phyloP scores from a whole-genome alignment of 192 early-diverging fungal genomes.

The Backusella macrospora region DNA sequence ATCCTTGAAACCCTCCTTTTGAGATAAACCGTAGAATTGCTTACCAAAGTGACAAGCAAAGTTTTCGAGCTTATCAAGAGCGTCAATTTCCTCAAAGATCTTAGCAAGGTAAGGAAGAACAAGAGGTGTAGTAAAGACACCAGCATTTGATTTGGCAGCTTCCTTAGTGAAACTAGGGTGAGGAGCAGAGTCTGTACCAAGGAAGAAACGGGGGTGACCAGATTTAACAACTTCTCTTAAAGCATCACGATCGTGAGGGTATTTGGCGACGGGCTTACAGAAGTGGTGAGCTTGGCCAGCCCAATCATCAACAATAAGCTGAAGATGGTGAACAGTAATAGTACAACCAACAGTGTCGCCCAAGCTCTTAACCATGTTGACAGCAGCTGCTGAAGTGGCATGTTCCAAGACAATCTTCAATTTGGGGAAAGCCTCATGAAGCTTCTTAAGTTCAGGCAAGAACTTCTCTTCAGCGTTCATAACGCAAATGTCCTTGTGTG shows the following conservation, averaged over 20 bases:
- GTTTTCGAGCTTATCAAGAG: slow-evolving; percentile 74
- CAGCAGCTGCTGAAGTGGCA: slow-evolving; percentile 92
- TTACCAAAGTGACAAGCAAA: slow-evolving; percentile 90
- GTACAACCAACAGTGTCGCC: slow-evolving; percentile 92
- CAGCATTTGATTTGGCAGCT: slow-evolving; percentile 77
- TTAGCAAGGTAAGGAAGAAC: slow-evolving; percentile 85
- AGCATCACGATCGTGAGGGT: slow-evolving; percentile 86
- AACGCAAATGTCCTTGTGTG: slow-evolving; percentile 85
- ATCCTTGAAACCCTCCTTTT: slow-evolving; percentile 47
- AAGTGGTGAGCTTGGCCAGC: slow-evolving; percentile 95
- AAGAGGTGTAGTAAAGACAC: slow-evolving; percentile 91
- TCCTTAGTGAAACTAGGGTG: slow-evolving; percentile 91
- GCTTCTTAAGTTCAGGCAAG: slow-evolving; percentile 78
- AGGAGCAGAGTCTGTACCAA: slow-evolving; percentile 96
- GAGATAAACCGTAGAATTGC: slow-evolving; percentile 79
- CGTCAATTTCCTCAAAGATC: slow-evolving; percentile 85
- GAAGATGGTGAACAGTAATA: slow-evolving; percentile 95
- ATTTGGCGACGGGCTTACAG: slow-evolving; percentile 99
- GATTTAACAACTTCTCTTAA: slow-evolving; percentile 72
- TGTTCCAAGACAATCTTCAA: slow-evolving; percentile 97
- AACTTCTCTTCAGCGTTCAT: slow-evolving; percentile 97
- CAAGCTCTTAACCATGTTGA: slow-evolving; percentile 89
- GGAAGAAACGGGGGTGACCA: slow-evolving; percentile 94
- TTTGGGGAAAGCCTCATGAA: slow-evolving; percentile 89
- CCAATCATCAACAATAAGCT: slow-evolving; percentile 95